A percentile compares a stretch with the other conserved stretches of the same genome.
Conservation (phyloP, 2,329 filamentous ascomycete genomes). For the Fusarium stilboides region DNA sequence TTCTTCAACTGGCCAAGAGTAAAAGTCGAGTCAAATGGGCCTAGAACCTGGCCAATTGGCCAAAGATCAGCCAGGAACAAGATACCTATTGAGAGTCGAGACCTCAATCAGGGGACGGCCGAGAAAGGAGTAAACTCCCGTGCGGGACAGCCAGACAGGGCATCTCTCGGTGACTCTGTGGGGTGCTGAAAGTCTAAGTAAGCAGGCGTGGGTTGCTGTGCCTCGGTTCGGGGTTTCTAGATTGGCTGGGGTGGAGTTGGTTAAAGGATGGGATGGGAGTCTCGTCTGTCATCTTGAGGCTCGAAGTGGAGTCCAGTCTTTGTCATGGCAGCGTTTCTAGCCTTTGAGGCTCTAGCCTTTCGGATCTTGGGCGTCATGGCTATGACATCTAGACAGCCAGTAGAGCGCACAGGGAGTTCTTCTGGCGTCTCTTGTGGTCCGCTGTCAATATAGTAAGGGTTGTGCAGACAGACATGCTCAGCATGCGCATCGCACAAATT, state of each 20-base stretch:
- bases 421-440: constrained; percentile 3
- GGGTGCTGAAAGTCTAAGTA: constrained; percentile 30
- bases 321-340: not conserved
- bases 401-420: not conserved
- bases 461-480: constrained; percentile 8
- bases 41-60: not conserved
- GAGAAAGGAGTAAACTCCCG: constrained; percentile 8
- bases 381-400: constrained; percentile 19
- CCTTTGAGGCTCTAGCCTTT: constrained; percentile 20
- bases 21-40: constrained; percentile 4
- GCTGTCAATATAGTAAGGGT: constrained; percentile 13
- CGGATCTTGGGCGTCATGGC: constrained; percentile 20
- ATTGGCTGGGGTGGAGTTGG: constrained; percentile 22
- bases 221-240: constrained; percentile 35
- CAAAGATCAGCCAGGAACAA: constrained; percentile 6
- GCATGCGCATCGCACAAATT: constrained; percentile 27
- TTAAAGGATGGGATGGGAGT: constrained; percentile 10
- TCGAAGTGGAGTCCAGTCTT: constrained; percentile 27
- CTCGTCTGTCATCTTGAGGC: constrained; percentile 18
- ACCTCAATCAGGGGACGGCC: constrained; percentile 4
- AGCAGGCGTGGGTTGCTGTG: constrained; percentile 13
- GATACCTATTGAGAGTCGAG: constrained; percentile 10
- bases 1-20: constrained; percentile 1
- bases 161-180: constrained; percentile 29
- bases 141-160: constrained; percentile 3